Conservation (phyloP, 352 stramenopile species). For the Blastocystis sp. region DNA sequence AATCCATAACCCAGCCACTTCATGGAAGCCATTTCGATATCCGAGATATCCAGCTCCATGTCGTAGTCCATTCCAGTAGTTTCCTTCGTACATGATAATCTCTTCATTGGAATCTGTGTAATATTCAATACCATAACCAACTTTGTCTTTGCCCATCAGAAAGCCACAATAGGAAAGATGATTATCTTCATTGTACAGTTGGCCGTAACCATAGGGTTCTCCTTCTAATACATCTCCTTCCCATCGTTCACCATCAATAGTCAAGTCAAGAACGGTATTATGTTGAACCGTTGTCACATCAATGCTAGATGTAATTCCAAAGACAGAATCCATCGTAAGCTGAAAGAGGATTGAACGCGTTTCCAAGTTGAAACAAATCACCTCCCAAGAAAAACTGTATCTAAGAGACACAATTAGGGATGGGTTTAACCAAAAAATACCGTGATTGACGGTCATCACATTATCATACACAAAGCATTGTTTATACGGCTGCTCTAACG, state of each 20-base stretch:
- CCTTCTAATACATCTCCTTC: neutral
- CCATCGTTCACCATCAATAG: neutral
- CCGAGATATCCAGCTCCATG: neutral
- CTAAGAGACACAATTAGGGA: neutral
- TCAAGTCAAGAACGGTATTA: neutral
- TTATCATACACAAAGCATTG: neutral
- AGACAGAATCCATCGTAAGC: neutral
- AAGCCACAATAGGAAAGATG: neutral
- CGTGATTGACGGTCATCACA: neutral
- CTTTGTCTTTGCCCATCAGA: neutral
- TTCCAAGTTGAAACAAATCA: too few species aligned
- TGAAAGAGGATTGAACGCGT: too few species aligned
- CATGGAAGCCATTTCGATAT: neutral
- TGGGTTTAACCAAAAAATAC: neutral
- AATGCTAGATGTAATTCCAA: neutral
- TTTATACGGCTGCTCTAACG: too few species aligned
- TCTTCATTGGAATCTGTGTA: neutral
- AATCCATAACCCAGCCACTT: neutral
- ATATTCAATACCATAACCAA: neutral
- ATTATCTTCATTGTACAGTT: neutral
- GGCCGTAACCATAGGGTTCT: neutral
- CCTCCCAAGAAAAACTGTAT: neutral
- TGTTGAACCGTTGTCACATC: neutral
- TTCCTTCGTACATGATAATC: neutral
- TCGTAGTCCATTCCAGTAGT: neutral